phyloP scores from a whole-genome alignment of 352 stramenopile species.

The Phytophthora colocasiae region DNA sequence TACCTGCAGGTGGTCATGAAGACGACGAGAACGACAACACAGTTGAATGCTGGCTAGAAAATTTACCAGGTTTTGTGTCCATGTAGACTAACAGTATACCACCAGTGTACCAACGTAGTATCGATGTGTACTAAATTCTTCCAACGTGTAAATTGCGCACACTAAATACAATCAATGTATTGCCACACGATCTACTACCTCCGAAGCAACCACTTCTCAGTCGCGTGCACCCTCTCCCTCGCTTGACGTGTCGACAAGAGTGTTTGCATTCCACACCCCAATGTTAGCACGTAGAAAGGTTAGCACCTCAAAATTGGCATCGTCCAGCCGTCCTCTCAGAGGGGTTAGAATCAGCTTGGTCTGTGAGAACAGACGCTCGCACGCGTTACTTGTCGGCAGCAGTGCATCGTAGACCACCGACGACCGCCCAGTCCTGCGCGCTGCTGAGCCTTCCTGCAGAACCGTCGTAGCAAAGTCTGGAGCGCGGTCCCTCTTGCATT shows the following conservation, averaged over 20 bases:
- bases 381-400: neutral
- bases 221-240: too few species aligned
- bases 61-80: too few species aligned
- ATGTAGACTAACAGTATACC: too few species aligned
- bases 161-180: conserved; percentile 3
- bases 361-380: conserved; percentile 1
- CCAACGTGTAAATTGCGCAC: too few species aligned
- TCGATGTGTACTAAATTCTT: too few species aligned
- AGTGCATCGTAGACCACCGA: conserved; percentile 5
- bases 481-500: too few species aligned
- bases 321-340: neutral
- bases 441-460: neutral
- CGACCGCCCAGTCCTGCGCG: neutral
- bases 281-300: conserved; percentile 13
- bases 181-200: neutral
- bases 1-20: too few species aligned
- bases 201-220: neutral
- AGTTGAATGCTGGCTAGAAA: too few species aligned
- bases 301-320: conserved; percentile 16
- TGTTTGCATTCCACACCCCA: neutral
- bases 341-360: conserved; percentile 2
- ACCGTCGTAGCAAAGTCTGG: too few species aligned
- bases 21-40: too few species aligned
- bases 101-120: too few species aligned
- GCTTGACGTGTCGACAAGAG: neutral